Evolutionary conservation across 768 basidiomycete genomes (phyloP), one percentile per base, ranked within the genome.

Genomic region (Gyrodon lividus): DNA sequence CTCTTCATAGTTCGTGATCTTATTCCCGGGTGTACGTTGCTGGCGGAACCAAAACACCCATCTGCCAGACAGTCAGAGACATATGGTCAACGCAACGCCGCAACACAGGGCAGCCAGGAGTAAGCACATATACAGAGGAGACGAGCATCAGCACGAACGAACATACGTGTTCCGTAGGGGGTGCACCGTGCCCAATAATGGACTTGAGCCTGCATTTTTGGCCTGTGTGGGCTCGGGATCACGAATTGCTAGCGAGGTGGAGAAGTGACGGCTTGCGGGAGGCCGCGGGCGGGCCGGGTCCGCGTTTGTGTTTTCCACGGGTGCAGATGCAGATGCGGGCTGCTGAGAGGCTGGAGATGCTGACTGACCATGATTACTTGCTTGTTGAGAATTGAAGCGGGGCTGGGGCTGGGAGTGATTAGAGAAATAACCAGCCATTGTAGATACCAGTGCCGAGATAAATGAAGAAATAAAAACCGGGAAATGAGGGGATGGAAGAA

Each of bases 1-100:
- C 64, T 96, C 93, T 63, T 97, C 94, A 64, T 98, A 97, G 64
- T 83, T 93, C 10, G 84, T 78, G 56, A 90, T 85, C 72, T 94
- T 96, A 55, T 89, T 92, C 13, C 92, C 92, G 14, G 92, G 91
- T 2, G 89, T 76, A 55, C 91, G 87, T 66, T 96, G 92, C 64
- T 92, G 88, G 56, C 90, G 82, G 73, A 92, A 94, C 87, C 88
- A 94, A 66, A 92, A 92, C 6, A 91, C 80, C 92, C 92, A 94
- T 51, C 89, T 92, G 64, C 38, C 19, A 33, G 5, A 33, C 13
- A 24, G 19, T 20, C 57, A 57, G 56, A 66, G 50, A 60, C 10
- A 44, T 43, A 40, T 42, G 28, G 51, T 59, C 56, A 59, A 61
- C 35, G 37, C 47, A 40, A 55, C 40, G 61, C 54, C 46, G 59